Evolutionary conservation across 1,284 basidiomycete species (phyloP).

Genomic region (Kwoniella shivajii): DNA sequence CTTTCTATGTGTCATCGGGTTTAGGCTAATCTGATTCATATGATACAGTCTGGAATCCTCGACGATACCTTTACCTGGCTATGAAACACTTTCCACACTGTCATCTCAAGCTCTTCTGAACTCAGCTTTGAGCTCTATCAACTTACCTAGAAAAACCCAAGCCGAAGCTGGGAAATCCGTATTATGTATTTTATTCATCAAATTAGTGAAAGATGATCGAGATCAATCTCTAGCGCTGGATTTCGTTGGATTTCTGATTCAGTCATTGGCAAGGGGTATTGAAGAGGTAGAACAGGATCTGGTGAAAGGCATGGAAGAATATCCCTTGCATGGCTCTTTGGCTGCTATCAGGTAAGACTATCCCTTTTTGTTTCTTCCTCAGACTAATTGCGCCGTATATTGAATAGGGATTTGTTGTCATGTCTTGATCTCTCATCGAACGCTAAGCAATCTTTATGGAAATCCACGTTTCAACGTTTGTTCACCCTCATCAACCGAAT

Average conservation of each 20-base stretch:
- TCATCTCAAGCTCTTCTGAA: conserved; percentile 22
- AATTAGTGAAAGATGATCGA: conserved; percentile 21
- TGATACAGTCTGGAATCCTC: conserved; percentile 38
- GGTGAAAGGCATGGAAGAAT: conserved; percentile 36
- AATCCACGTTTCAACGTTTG: conserved; percentile 29
- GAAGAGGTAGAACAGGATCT: conserved; percentile 35
- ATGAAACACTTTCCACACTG: conserved; percentile 25
- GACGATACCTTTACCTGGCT: conserved; percentile 40
- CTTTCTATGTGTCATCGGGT: not conserved
- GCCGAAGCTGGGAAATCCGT: conserved; percentile 51
- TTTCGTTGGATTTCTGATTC: conserved; percentile 33
- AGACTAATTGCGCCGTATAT: not conserved
- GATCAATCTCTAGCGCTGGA: conserved; percentile 7
- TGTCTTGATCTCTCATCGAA: conserved; percentile 17
- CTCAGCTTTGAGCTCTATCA: conserved; percentile 36
- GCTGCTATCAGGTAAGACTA: conserved; percentile 36
- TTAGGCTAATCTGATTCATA: conserved; percentile 3
- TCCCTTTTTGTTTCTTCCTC: not conserved
- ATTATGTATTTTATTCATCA: conserved; percentile 44
- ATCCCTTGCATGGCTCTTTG: conserved; percentile 48
- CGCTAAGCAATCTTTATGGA: conserved; percentile 25
- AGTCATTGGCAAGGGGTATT: conserved; percentile 36
- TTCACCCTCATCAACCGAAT: conserved; percentile 34
- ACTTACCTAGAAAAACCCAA: conserved; percentile 49
- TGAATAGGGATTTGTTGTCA: conserved; percentile 31